phyloP scores from a whole-genome alignment of 768 basidiomycete species.

The Boletus subparvulus region DNA sequence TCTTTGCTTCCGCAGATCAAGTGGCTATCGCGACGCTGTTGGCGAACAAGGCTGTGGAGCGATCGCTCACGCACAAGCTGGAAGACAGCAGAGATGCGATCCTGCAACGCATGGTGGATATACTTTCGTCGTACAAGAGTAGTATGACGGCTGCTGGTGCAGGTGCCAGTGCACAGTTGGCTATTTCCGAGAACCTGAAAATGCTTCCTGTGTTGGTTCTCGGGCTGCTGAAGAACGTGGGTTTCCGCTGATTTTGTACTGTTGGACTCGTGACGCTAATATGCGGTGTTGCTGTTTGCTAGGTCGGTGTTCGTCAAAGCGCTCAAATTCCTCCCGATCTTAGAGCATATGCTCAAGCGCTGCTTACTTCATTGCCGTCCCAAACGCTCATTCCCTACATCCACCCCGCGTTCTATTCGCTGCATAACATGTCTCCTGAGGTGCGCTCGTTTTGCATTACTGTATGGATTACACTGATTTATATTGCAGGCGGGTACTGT shows the following conservation, averaged over 20 bases:
- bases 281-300: background rate
- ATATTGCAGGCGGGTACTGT: slow-evolving; percentile 77
- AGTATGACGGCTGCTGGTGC: slow-evolving; percentile 94
- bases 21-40: slow-evolving; percentile 80
- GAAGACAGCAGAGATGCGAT: slow-evolving; percentile 89
- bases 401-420: slow-evolving; percentile 91
- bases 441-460: slow-evolving; percentile 39
- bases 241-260: slow-evolving; percentile 23
- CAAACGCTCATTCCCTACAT: slow-evolving; percentile 92
- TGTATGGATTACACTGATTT: slow-evolving; percentile 1
- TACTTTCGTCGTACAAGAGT: slow-evolving; percentile 86
- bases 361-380: slow-evolving; percentile 88
- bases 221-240: slow-evolving; percentile 90
- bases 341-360: slow-evolving; percentile 89
- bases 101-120: slow-evolving; percentile 79
- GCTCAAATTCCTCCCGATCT: slow-evolving; percentile 97
- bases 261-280: background rate
- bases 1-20: slow-evolving; percentile 90
- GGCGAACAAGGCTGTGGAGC: slow-evolving; percentile 92
- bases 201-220: slow-evolving; percentile 89
- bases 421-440: slow-evolving; percentile 95
- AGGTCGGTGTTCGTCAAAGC: slow-evolving; percentile 95
- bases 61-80: slow-evolving; percentile 77
- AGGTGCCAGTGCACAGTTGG: slow-evolving; percentile 91
- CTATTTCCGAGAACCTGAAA: slow-evolving; percentile 91